phyloP scores from a whole-genome alignment of 345 rosid species.

The Rubroshorea leprosula region DNA sequence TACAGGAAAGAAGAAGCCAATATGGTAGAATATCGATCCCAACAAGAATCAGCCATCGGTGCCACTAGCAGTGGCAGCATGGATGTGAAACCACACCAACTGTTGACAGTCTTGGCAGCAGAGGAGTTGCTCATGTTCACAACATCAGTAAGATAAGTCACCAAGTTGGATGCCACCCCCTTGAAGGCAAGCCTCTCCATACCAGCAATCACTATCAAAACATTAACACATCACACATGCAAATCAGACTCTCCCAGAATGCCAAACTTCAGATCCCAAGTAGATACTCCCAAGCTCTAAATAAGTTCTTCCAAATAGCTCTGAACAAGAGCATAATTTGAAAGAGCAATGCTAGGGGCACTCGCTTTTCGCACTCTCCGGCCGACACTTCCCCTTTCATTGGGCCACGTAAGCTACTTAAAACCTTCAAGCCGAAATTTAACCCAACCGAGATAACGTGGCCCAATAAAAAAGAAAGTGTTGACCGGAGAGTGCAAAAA shows the following conservation, averaged over 20 bases:
- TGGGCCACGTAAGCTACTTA: no score
- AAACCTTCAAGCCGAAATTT: no score
- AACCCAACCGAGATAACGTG: no score
- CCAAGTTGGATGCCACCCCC: conserved; percentile 90
- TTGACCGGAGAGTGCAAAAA: no score
- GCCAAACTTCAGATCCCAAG: not conserved
- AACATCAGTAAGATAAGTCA: conserved; percentile 80
- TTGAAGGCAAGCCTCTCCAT: conserved; percentile 95
- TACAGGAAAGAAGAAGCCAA: conserved; percentile 70
- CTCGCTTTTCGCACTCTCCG: no score
- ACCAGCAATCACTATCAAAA: conserved; percentile 54
- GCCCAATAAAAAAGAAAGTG: no score
- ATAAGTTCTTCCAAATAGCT: no score
- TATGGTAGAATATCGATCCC: conserved; percentile 76
- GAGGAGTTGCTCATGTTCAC: conserved; percentile 77
- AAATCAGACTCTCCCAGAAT: not conserved
- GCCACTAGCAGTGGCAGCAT: conserved; percentile 78
- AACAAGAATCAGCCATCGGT: conserved; percentile 70
- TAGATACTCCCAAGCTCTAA: not conserved
- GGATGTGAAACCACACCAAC: conserved; percentile 88
- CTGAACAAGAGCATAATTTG: no score
- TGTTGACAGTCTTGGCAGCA: conserved; percentile 83
- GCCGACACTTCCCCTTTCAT: no score
- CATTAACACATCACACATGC: not conserved
- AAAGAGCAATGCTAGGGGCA: no score